These are phyloP conservation scores for Aspergillus unguis DNA, from an alignment of 2,329 filamentous ascomycete species.

Conservation along the genomic window DNA sequence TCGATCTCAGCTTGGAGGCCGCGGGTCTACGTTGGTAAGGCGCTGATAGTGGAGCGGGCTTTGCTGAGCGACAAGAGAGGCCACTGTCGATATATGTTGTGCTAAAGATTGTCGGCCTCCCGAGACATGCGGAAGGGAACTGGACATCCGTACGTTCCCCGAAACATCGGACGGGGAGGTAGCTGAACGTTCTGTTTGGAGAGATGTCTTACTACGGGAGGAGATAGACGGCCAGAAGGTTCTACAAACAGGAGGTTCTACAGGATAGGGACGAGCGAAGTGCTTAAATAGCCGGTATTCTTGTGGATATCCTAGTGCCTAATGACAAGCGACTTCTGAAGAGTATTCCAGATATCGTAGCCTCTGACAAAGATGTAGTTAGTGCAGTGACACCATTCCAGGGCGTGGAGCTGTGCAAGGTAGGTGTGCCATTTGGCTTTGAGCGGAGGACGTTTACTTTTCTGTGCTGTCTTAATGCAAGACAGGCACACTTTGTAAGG, in stretches of 20 bases:
- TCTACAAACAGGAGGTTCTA: too few species aligned
- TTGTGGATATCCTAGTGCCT: too few species aligned
- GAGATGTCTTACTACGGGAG: too few species aligned
- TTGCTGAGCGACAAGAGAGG: slow-evolving; percentile 19
- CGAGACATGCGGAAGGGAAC: too few species aligned
- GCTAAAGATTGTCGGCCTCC: not conserved
- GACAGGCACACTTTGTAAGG: slow-evolving; percentile 40
- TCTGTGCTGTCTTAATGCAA: slow-evolving; percentile 41
- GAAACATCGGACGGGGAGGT: too few species aligned
- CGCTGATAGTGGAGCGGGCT: slow-evolving; percentile 24
- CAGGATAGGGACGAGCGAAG: too few species aligned
- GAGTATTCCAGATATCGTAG: too few species aligned
- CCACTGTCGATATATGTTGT: slow-evolving; percentile 9
- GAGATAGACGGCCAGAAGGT: too few species aligned
- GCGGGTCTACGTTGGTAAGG: slow-evolving; percentile 25
- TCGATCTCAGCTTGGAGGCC: slow-evolving; percentile 46
- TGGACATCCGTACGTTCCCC: too few species aligned
- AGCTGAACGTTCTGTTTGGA: too few species aligned
- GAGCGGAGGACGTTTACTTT: slow-evolving; percentile 40
- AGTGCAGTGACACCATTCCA: slow-evolving; percentile 34
- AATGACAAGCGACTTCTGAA: too few species aligned
- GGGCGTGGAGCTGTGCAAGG: slow-evolving; percentile 47
- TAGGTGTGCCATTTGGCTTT: slow-evolving; percentile 53
- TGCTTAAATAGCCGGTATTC: too few species aligned
- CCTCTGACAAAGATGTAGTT: not conserved